Base-by-base conservation (phyloP, 371 early-diverging fungal genomes). In the Mucor circinelloides region DNA sequence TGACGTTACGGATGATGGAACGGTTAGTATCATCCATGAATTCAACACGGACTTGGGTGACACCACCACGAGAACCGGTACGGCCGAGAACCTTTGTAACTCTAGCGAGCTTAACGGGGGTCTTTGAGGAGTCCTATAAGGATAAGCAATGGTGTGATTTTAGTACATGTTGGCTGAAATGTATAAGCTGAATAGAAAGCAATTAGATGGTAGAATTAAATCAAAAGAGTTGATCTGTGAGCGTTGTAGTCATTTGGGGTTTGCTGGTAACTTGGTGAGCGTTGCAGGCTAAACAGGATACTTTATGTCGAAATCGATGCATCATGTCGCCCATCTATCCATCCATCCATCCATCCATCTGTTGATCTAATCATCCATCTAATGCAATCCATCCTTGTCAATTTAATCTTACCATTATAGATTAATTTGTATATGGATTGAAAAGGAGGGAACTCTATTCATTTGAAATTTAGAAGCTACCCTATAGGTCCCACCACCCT, bases 11-110 rank as follows among this genome's bases (percentile, higher is more conserved):
- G 86, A 98, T 95, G 87, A 98, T 97, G 81, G 94, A 92, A 71
- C 99, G 96, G 87, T 84, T 82, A 76, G 90, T 83, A 76, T 97
- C 97, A 85, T 97, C 97, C 87, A 97, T 90, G 88, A 97, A 94
- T 87, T 97, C 99, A 77, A 97, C 99, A 75, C 97, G 94, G 81
- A 98, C 99, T 88, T 98, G 98, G 77, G 98, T 97, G 80, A 98
- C 98, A 88, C 97, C 94, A 90, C 95, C 95, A 81, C 99, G 97
- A 80, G 99, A 98, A 81, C 99, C 99, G 72, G 99, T 98, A 77
- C 99, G 95, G 84, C 98, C 99, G 75, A 98, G 93, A 72, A 97
- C 94, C 90, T 97, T 97, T 75, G 86, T 90, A 73, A 98, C 99
- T 74, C 87, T 88, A 78, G 97, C 99, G 81, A 95, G 91, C 87